Evolutionary conservation across 179 eudicot genomes (phyloP), one percentile per base, ranked within the genome.

Genomic region (Beta lomatogona): DNA sequence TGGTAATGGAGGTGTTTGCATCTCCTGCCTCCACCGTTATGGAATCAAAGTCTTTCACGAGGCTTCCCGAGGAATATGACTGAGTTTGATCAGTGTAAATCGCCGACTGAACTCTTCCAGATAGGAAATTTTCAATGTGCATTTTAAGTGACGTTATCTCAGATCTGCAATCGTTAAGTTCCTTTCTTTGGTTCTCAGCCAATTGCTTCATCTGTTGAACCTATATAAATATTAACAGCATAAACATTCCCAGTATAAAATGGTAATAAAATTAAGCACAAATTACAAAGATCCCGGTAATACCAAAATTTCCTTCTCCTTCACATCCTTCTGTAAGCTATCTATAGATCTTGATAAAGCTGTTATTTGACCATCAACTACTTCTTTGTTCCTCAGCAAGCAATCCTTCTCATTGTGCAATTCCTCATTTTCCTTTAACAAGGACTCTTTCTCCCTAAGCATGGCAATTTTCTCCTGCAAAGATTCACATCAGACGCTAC

Each of bases 141-240:
- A 92, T 93, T 88, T 97, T 93, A 36, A 97, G 97, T 79, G 97
- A 91, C 84, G 99, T 97, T 82, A 94, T 94, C 84, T 97, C 98
- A 83, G 94, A 85, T 86, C 98, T 93, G 83, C 97, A 97, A 81
- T 84, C 92, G 91, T 93, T 93, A 77, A 97, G 90, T 80, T 92
- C 97, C 86, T 87, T 93, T 63, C 92, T 92, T 88, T 90, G 97
- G 80, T 75, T 81, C 58, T 90, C 93, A 82, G 84, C 54, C 77
- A 93, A 85, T 86, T 93, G 90, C 88, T 90, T 97, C 90, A 93
- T 76, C 77, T 87, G 88, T 81, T 87, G 92, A 67, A 92, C 93
- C 98, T 97, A 86, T 76, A 75, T 67, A 52, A 63, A 82, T 61
- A 66, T 82, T 54, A 77, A 28, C 75, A 78, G 31, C 22, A 55